phyloP scores from a whole-genome alignment of 2,329 filamentous ascomycete species.

The Fusarium graminum region DNA sequence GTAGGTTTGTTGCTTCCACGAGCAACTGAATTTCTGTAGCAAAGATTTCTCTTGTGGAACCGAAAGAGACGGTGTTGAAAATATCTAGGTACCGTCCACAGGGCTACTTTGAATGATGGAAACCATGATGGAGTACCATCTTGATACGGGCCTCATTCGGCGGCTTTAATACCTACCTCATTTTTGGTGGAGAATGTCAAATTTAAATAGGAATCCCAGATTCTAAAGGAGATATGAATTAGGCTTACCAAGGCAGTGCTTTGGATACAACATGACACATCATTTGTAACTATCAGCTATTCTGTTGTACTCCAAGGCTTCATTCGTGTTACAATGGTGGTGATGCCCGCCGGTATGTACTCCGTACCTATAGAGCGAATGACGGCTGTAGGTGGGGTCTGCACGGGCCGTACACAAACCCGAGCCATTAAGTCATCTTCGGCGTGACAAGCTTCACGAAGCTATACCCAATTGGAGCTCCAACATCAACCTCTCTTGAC shows the following conservation, averaged over 20 bases:
- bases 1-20: too few species aligned
- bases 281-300: background rate
- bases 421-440: slow-evolving; percentile 47
- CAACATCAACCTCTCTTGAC: slow-evolving; percentile 40
- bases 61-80: too few species aligned
- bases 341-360: background rate
- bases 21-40: too few species aligned
- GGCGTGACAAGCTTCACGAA: slow-evolving; percentile 47
- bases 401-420: slow-evolving; percentile 43
- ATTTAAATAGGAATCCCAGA: background rate
- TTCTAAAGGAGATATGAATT: background rate
- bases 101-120: background rate
- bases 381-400: slow-evolving; percentile 26
- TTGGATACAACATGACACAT: too few species aligned
- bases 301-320: background rate
- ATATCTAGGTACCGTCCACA: too few species aligned
- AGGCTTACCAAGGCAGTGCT: background rate
- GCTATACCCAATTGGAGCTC: slow-evolving; percentile 48
- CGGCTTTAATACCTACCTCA: background rate
- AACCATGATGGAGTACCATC: background rate
- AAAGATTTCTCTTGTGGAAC: too few species aligned
- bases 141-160: background rate
- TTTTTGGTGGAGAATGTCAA: background rate
- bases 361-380: slow-evolving; percentile 12
- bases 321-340: background rate